phyloP scores from a whole-genome alignment of 2,329 filamentous ascomycete species.

The Fusarium palustre region DNA sequence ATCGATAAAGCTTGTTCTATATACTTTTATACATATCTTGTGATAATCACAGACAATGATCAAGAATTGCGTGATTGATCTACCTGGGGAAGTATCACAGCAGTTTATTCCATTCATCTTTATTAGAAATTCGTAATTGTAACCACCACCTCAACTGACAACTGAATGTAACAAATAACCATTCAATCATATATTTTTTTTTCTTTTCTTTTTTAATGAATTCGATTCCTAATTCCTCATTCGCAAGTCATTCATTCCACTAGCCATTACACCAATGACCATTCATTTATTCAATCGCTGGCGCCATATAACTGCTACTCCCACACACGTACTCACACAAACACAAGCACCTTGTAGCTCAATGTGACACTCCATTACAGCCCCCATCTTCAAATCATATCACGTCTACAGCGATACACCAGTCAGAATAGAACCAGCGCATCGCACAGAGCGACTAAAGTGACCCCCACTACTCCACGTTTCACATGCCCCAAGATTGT shows the following conservation, averaged over 20 bases:
- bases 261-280: neutral
- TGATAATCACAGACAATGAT: neutral
- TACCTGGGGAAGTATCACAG: neutral
- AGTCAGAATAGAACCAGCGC: constrained; percentile 32
- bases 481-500: constrained; percentile 33
- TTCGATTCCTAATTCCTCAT: constrained; percentile 5
- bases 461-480: constrained; percentile 30
- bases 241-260: constrained; percentile 1
- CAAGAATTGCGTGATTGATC: constrained; percentile 16
- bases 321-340: constrained; percentile 9
- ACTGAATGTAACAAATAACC: neutral
- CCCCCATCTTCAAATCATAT: constrained; percentile 31
- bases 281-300: constrained; percentile 2
- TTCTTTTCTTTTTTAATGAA: neutral
- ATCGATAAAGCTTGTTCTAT: neutral
- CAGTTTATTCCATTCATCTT: neutral
- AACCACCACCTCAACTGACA: neutral
- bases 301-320: constrained; percentile 8
- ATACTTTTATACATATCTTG: neutral
- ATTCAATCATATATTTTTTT: neutral
- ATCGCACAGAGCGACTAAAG: constrained; percentile 12
- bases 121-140: neutral
- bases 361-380: constrained; percentile 34
- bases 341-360: constrained; percentile 31
- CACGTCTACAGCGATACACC: constrained; percentile 29